Evolutionary conservation across 1,139 yeast genomes (phyloP), one percentile per base, ranked within the genome.

Genomic region (Candida neerlandica): DNA sequence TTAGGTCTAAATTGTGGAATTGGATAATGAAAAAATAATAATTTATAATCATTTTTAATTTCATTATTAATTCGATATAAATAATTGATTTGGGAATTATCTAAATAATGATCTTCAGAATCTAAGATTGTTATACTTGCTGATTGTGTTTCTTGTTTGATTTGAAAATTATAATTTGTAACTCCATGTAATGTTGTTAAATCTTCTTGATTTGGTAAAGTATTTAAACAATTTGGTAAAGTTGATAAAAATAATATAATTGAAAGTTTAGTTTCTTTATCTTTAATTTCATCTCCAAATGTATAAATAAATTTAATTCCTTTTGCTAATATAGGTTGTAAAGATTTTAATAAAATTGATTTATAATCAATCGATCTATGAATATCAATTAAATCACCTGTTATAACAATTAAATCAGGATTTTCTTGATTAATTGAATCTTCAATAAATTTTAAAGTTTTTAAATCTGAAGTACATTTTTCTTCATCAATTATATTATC

Each of bases 1-100:
- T 55, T 58, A 3, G 84, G 84, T 43, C 85, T 67, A 58, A 73
- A 80, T 58, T 80, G 80, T 2, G 80, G 78, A 27, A 80, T 66
- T 1, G 85, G 85, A 51, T 68, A 69, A 60, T 80, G 83, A 60
- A 78, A 75, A 54, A 80, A 80, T n/a, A 72, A 55, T 32, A 75
- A 57, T 56, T 72, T 73, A 53, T 65, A 69, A 29, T 58, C 48
- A 10, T 26, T 37, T 41, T 18, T 26, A 43, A 16, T 47, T 50
- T 15, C 46, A 37, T 37, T 54, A 47, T 65, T 63, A 15, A 60
- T 51, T 44, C 71, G 53, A 52, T 67, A 67, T 18, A 69, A 51
- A 29, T 57, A 56, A 48, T 64, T 63, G 27, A 72, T 65, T 54
- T 74, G 79, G 1, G 72, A 64, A 4, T 65, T 62, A 43, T 63